Evolutionary conservation across 805 yeast genomes (phyloP), one percentile per base, ranked within the genome.

Genomic region (Candida awuae): DNA sequence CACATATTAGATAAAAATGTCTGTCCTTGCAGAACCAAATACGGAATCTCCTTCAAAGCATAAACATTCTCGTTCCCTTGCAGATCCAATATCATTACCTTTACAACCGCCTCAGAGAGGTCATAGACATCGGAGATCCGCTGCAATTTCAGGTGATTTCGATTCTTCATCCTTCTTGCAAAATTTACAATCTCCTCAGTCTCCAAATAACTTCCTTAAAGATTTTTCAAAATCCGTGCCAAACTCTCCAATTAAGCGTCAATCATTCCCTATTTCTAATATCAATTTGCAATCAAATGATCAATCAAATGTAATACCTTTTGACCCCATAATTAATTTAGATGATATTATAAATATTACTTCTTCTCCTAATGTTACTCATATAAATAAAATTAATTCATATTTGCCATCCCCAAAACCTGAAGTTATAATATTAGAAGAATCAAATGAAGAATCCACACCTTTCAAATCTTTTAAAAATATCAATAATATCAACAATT

Each of bases 121-220:
- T 2, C 95, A 86, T 60, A 73, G 84, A 32, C 95, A 86, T 53
- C 74, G 84, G 52, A 65, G 95, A 37, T 85, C 95, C 0, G 87
- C 90, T 17, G 95, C 95, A 0, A 80, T 86, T 6, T 82, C 92
- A 8, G 92, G 92, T 4, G 95, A 86, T 55, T 82, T 84, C 54
- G 92, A 83, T 49, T 52, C 28, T 46, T 50, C 4, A 32, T 54
- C 6, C 6, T 25, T 25, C 28, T 25, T 25, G 28, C 28, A 25
- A 25, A 25, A 25, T 35, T 29, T 54, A 10, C 51, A 46, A 18
- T 31, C 47, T 8, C 38, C 48, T 35, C 45, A 20, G n/a, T 42
- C 32, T 22, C 39, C 15, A n/a, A 26, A 7, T 14, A 25, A 25
- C 10, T 25, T 25, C n/a, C 10, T 25, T 10, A 25, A 25, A 5